Evolutionary conservation across 345 rosid species (phyloP).

Genomic region (Melaleuca quinquenervia): DNA sequence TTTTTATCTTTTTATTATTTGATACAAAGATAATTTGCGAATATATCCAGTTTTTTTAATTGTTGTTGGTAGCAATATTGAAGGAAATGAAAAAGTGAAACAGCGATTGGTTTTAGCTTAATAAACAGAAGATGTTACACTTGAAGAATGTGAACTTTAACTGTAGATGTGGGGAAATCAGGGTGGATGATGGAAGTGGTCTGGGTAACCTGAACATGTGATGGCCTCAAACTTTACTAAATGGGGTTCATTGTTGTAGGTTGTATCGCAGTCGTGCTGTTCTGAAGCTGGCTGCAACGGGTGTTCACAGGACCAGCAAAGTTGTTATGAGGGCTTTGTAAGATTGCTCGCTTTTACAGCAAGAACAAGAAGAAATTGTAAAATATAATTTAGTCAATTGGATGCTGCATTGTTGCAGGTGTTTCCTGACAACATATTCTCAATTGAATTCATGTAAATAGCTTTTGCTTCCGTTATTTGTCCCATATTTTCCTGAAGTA

Average conservation of each 20-base stretch:
- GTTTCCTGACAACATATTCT: background rate
- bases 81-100: background rate
- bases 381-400: background rate
- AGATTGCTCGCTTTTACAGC: background rate
- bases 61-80: background rate
- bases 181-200: background rate
- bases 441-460: background rate
- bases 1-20: background rate
- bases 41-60: background rate
- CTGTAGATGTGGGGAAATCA: background rate
- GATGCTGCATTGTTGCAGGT: background rate
- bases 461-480: background rate
- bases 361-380: background rate
- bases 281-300: slow-evolving; percentile 61
- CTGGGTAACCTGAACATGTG: background rate
- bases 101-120: background rate
- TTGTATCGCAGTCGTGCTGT: slow-evolving; percentile 50
- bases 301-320: slow-evolving; percentile 60
- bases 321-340: slow-evolving; percentile 56
- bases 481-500: background rate
- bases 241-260: slow-evolving; percentile 19
- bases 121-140: background rate
- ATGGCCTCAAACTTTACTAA: background rate
- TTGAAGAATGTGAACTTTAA: background rate
- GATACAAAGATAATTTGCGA: background rate